A percentile compares a stretch with the other conserved stretches of the same genome.
Conservation (phyloP, 1,284 basidiomycete species). For the Ceratobasidium sp. region DNA sequence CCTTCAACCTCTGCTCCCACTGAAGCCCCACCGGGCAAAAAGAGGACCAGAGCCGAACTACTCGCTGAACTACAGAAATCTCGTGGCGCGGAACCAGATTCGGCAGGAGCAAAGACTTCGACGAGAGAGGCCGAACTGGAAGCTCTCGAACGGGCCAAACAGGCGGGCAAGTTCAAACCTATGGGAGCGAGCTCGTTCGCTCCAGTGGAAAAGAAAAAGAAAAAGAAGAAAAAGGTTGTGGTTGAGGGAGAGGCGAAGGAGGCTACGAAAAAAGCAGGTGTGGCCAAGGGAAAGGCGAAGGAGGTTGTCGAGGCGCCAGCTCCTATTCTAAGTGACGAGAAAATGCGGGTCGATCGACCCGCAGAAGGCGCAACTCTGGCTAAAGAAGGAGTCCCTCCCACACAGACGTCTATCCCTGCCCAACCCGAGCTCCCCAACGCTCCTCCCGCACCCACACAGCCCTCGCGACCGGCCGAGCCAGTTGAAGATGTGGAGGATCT, state of each 20-base stretch:
- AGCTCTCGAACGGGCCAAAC: conserved; percentile 64
- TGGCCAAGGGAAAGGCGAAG: conserved; percentile 2
- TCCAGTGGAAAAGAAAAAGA: conserved; percentile 59
- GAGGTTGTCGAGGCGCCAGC: conserved; percentile 1
- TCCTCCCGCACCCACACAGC: conserved; percentile 23
- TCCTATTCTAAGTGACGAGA: conserved; percentile 5
- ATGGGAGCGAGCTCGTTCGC: conserved; percentile 61
- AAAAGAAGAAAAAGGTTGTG: conserved; percentile 62
- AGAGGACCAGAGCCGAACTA: conserved; percentile 36
- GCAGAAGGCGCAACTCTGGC: not conserved
- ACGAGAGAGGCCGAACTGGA: conserved; percentile 50
- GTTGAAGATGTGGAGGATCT: conserved; percentile 56
- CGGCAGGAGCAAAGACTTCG: not conserved
- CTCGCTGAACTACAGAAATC: conserved; percentile 38
- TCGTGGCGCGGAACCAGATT: conserved; percentile 2
- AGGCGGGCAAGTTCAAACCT: conserved; percentile 78
- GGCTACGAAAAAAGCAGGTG: conserved; percentile 60
- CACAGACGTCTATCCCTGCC: not conserved
- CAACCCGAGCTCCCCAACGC: conserved; percentile 16
- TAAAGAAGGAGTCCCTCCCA: not conserved
- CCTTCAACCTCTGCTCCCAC: conserved; percentile 44
- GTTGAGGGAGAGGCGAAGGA: conserved; percentile 57
- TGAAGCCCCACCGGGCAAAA: conserved; percentile 11
- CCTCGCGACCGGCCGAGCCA: conserved; percentile 28
- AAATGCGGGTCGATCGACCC: not conserved